Conservation (phyloP, 2,329 filamentous ascomycete species). For the Alternaria brassicicola region DNA sequence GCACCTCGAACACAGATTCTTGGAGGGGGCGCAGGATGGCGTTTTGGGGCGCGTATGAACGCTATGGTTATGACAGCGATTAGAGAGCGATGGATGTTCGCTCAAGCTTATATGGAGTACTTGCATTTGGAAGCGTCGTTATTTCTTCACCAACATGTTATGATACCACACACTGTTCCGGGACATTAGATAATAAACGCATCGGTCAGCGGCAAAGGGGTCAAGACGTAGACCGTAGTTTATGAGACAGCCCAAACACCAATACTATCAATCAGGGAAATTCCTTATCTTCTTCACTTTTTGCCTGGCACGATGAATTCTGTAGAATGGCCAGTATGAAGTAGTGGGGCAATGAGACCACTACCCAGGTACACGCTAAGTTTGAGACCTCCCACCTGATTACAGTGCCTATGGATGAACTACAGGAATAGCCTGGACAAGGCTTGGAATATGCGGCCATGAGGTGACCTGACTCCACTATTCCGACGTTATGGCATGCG, state of each 20-base stretch:
- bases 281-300: neutral
- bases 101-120: neutral
- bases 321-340: neutral
- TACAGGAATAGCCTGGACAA: neutral
- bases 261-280: neutral
- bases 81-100: neutral
- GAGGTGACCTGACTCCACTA: conserved; percentile 7
- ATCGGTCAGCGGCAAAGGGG: neutral
- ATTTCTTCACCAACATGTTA: neutral
- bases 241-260: neutral
- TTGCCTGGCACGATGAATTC: neutral
- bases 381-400: neutral
- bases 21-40: neutral
- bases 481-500: conserved; percentile 10
- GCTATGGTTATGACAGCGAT: conserved; percentile 3
- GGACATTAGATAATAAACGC: conserved; percentile 1
- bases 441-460: conserved; percentile 15
- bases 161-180: conserved; percentile 23
- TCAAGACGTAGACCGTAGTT: neutral
- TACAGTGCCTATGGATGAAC: neutral
- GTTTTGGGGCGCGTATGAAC: neutral
- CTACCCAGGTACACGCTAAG: neutral
- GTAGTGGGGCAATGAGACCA: neutral
- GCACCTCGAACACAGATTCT: neutral
- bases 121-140: neutral